Evolutionary conservation across 345 rosid species (phyloP).

Genomic region (Erucastrum elatum): DNA sequence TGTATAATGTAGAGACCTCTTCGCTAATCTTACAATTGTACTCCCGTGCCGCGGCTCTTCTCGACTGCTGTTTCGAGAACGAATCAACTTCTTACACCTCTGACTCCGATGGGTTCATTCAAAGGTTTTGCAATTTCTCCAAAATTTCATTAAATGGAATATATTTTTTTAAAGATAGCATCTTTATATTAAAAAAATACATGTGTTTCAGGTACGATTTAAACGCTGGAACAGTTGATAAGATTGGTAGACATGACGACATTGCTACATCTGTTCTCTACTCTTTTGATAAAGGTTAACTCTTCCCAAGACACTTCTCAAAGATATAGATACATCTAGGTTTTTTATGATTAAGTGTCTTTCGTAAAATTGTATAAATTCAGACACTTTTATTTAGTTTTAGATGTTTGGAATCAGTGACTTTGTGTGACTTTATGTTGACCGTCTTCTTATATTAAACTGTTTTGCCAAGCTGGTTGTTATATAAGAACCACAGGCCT

Average conservation of each 20-base stretch:
- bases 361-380: too few species aligned
- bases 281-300: conserved; percentile 26
- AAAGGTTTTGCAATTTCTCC: conserved; percentile 48
- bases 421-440: too few species aligned
- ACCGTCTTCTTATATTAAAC: too few species aligned
- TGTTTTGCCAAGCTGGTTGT: too few species aligned
- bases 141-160: too few species aligned
- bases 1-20: conserved; percentile 71
- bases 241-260: conserved; percentile 69
- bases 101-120: conserved; percentile 73
- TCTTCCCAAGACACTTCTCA: too few species aligned
- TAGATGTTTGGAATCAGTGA: too few species aligned
- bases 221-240: conserved; percentile 46
- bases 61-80: conserved; percentile 73
- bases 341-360: too few species aligned
- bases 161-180: background rate
- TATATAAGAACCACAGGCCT: too few species aligned
- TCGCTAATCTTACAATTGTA: conserved; percentile 52
- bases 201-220: conserved; percentile 58
- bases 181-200: background rate
- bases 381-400: too few species aligned
- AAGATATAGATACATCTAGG: too few species aligned
- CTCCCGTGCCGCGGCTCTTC: conserved; percentile 61
- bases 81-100: conserved; percentile 57
- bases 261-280: conserved; percentile 62